phyloP scores from a whole-genome alignment of 2,329 filamentous ascomycete genomes.

The Monosporascus sp. region DNA sequence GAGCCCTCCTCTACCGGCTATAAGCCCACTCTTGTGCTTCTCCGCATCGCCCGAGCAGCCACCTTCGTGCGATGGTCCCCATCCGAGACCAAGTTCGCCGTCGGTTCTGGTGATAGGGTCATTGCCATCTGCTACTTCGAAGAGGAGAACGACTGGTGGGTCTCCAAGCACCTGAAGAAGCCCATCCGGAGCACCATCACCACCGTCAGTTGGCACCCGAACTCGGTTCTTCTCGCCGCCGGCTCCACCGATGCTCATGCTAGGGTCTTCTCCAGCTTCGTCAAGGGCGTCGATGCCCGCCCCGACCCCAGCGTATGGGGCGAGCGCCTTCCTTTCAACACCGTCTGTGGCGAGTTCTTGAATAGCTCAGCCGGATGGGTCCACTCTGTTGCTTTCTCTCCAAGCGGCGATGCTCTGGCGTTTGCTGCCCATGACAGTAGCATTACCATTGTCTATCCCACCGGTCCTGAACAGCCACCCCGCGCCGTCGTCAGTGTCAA shows the following conservation, averaged over 20 bases:
- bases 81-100: constrained; percentile 94
- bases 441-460: constrained; percentile 93
- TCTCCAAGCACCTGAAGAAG: constrained; percentile 99
- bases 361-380: constrained; percentile 98
- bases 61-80: constrained; percentile 98
- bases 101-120: constrained; percentile 90
- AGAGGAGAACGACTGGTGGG: constrained; percentile 99
- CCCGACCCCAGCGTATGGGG: constrained; percentile 90
- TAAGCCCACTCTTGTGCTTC: constrained; percentile 93
- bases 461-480: constrained; percentile 83
- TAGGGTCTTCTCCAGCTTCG: constrained; percentile 88
- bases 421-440: constrained; percentile 95
- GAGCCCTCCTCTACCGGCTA: constrained; percentile 88
- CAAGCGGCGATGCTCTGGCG: constrained; percentile 85
- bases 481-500: constrained; percentile 84
- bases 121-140: constrained; percentile 99
- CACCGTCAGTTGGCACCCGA: constrained; percentile 92
- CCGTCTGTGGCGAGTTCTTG: constrained; percentile 91
- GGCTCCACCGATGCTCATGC: constrained; percentile 98
- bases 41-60: constrained; percentile 93
- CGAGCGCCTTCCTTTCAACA: constrained; percentile 94
- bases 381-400: constrained; percentile 88
- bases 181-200: constrained; percentile 97
- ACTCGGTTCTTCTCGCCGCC: constrained; percentile 89
- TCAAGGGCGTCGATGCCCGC: constrained; percentile 87